These are phyloP conservation scores for Grosmannia huntii DNA, from an alignment of 2,329 filamentous ascomycete genomes.

Conservation along the genomic window DNA sequence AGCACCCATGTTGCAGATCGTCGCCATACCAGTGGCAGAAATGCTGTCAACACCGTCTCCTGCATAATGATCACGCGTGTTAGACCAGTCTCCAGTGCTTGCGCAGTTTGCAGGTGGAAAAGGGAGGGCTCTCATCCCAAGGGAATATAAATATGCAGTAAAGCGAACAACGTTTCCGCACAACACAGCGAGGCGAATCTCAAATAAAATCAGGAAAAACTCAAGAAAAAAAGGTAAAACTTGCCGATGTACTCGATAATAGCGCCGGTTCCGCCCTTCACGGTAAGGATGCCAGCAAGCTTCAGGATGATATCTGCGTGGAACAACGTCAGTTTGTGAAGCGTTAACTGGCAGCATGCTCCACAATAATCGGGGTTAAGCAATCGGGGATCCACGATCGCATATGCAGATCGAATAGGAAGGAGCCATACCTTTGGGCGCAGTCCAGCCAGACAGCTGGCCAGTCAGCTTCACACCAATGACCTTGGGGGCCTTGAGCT, in stretches of 20 bases:
- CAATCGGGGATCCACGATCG: too few relatives aligned
- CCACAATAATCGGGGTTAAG: too few relatives aligned
- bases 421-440: constrained; percentile 54
- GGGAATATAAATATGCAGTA: too few relatives aligned
- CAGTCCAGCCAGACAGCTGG: constrained; percentile 76
- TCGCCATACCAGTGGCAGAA: constrained; percentile 86
- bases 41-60: constrained; percentile 59
- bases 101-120: too few relatives aligned
- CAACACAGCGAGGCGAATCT: too few relatives aligned
- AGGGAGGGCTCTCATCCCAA: too few relatives aligned
- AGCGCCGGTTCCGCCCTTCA: constrained; percentile 84
- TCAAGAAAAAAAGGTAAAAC: constrained; percentile 24
- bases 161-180: too few relatives aligned
- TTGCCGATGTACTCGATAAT: constrained; percentile 92
- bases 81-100: neutral
- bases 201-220: too few relatives aligned
- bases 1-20: constrained; percentile 74
- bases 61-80: neutral
- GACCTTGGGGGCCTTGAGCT: constrained; percentile 90
- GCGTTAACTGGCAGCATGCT: too few relatives aligned
- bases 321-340: too few relatives aligned
- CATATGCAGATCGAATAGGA: too few relatives aligned
- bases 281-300: constrained; percentile 79
- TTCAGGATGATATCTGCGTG: constrained; percentile 62
- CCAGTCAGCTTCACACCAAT: constrained; percentile 77